Conservation (phyloP, 106 monocot species). For the Dendrobium huoshanense region DNA sequence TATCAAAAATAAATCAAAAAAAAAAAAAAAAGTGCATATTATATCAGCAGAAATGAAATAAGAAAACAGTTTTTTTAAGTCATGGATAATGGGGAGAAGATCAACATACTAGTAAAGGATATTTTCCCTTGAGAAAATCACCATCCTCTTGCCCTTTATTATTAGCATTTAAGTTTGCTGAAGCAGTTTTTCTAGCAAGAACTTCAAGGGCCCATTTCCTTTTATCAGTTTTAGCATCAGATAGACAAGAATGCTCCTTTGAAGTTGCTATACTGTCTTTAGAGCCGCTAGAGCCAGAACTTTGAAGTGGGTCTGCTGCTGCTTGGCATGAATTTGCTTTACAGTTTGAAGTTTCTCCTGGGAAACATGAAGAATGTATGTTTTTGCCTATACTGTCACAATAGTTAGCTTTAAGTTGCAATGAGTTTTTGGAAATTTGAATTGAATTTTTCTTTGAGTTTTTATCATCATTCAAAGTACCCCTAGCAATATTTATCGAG, state of each 20-base stretch:
- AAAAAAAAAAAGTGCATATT: not conserved
- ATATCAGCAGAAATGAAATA: not conserved
- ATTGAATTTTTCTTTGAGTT: constrained; percentile 4
- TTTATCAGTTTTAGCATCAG: constrained; percentile 58
- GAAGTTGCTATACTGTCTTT: constrained; percentile 16
- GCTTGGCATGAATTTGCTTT: not conserved
- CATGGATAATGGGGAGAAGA: not conserved
- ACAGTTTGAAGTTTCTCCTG: constrained; percentile 15
- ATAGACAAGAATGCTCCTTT: constrained; percentile 17
- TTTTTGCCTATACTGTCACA: constrained; percentile 19
- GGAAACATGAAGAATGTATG: constrained; percentile 2
- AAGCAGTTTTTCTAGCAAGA: constrained; percentile 79
- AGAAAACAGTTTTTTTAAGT: not conserved
- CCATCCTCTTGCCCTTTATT: constrained; percentile 38
- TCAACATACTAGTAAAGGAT: constrained; percentile 75
- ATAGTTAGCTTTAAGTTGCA: constrained; percentile 15
- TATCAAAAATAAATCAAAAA: constrained; percentile 21
- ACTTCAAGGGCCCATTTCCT: constrained; percentile 87
- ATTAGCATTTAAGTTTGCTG: constrained; percentile 16
- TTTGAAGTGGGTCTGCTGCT: not conserved
- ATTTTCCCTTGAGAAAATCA: constrained; percentile 47
- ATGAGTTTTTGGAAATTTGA: constrained; percentile 9
- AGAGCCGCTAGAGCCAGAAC: constrained; percentile 11
- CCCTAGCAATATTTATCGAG: not conserved
- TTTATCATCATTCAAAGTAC: constrained; percentile 1